Percentiles rank a stretch among this genome's conserved stretches.
Conservation (phyloP, 192 early-diverging fungal genomes). For the Backusella luteola region DNA sequence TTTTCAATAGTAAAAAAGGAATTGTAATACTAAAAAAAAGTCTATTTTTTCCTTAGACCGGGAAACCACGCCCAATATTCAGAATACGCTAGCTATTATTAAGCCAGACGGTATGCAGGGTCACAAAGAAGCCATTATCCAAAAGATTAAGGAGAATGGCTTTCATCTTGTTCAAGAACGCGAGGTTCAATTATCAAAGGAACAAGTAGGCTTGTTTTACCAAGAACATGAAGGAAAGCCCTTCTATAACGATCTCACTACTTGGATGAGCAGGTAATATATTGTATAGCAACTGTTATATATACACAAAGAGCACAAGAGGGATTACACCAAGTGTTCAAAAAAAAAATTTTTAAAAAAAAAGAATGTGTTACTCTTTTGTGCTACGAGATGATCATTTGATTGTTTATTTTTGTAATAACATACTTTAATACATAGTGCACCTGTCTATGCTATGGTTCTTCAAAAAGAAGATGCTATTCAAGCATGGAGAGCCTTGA, state of each 20-base stretch:
- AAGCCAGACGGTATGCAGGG: constrained; percentile 56
- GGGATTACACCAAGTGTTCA: not conserved
- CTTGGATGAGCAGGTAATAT: constrained; percentile 47
- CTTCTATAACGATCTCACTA: constrained; percentile 34
- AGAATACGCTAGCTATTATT: constrained; percentile 57
- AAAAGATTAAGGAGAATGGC: constrained; percentile 45
- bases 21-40: not conserved
- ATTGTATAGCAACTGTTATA: not conserved
- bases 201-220: constrained; percentile 25
- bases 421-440: not conserved
- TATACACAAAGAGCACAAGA: not conserved
- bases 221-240: constrained; percentile 34
- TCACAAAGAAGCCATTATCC: constrained; percentile 44
- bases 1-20: not conserved
- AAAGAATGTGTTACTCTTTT: constrained; percentile 8
- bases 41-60: not conserved
- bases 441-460: constrained; percentile 52
- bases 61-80: not conserved
- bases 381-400: not conserved
- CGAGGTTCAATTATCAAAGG: constrained; percentile 42
- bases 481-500: constrained; percentile 46
- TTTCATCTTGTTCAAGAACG: constrained; percentile 37
- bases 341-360: not conserved
- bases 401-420: constrained; percentile 6
- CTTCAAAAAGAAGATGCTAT: constrained; percentile 52